Evolutionary conservation across 2,329 filamentous ascomycete species (phyloP), one percentile per base, ranked within the genome.

Genomic region (Trichophaea hybrida): DNA sequence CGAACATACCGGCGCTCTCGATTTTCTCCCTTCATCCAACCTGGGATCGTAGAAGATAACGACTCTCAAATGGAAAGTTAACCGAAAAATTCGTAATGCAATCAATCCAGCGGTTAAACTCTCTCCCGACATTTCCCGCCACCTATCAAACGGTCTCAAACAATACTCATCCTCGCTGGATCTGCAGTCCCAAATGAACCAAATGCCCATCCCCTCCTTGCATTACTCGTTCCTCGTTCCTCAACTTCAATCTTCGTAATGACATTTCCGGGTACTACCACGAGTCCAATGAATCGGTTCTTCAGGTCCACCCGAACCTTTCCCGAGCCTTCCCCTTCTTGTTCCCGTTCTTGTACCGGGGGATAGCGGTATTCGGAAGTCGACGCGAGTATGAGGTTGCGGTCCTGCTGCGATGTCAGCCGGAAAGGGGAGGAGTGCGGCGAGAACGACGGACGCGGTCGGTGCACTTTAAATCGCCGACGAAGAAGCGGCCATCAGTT

Each of bases 381-480:
- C 66, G 86, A 79, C 38, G 85, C 79, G 56, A 98, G 81, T 56
- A 98, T 88, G 65, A 97, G 79, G 69, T 98, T 96, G 68, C 80
- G 81, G 63, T 95, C 86, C 89, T 94, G 67, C 5, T 13, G 7
- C 6, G 48, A 12, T 24, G 48, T 51, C 31, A 51, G 48, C n/a
- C 12, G 48, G 48, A 24, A 24, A 24, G 24, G 24, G 24, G 24
- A 32, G 44, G 35, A 31, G 34, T 38, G 34, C 52, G 31, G 34
- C 34, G 57, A 40, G 33, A 60, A 52, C 43, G 55, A 77, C 80
- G 55, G 74, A 94, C 89, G 61, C 85, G 82, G 75, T 98, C 93
- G 34, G 90, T 96, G 75, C 93, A 98, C 73, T 94, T 96, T 74
- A 98, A 86, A 64, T 83, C 79, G 17, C 93, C 93, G 58, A 89